Evolutionary conservation across 768 basidiomycete species (phyloP), one percentile per base, ranked within the genome.

Genomic region (Lactifluus echinatus): DNA sequence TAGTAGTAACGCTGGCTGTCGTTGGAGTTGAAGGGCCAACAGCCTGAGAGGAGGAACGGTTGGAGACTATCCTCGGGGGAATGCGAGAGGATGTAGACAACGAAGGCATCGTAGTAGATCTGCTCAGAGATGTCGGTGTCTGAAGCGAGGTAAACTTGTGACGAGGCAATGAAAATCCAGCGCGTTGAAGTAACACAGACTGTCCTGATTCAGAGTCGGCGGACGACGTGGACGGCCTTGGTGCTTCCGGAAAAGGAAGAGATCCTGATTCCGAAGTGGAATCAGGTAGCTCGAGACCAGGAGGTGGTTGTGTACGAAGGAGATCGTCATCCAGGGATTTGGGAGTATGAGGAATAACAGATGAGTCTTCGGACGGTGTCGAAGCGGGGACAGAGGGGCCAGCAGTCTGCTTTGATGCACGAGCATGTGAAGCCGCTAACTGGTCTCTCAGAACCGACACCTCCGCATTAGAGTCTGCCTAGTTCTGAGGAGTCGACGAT

Each of bases 371-470:
- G 29, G 70, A 57, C 26, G 67, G 68, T 44, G 60, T 62, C 55
- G 66, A 61, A n/a, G 66, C 56, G 28, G 59, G 54, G 8, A 19
- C 26, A 43, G 59, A 72, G 56, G 56, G 61, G 21, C 50, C 59
- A 34, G 53, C 47, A 43, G 48, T 21, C 53, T 44, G 42, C 21
- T 31, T 56, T 61, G 68, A 69, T 53, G 72, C 65, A 51, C 67
- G 66, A 55, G 68, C 64, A 17, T 69, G 73, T 40, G 72, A 71
- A 24, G 73, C 66, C 44, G 74, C 67, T 19, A 91, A 68, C 64
- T 90, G 89, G 63, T 93, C 87, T 69, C 81, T 85, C 55, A 95
- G 74, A 52, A 93, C 88, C 19, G 83, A 79, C 26, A 92, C 79
- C 70, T 96, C 93, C 50, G 84, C 85, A 60, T 83, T 87, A 53